Evolutionary conservation across 2,329 filamentous ascomycete species (phyloP), one percentile per base, ranked within the genome.

Genomic region (Colletotrichum viniferum): DNA sequence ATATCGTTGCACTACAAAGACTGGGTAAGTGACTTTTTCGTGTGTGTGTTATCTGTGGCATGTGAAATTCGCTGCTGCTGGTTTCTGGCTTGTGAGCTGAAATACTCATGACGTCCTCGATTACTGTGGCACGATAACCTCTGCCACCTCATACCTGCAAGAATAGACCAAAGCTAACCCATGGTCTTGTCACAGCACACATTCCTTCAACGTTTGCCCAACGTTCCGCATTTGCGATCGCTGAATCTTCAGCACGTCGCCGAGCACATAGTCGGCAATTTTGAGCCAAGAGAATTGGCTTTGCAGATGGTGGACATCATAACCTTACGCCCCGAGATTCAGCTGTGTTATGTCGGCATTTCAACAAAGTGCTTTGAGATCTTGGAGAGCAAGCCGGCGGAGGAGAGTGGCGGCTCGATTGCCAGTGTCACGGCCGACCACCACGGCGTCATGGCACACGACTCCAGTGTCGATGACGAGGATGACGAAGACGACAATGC

Each of bases 301-400:
- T 86, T 95, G 77, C 94, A 96, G 81, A 90, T 96, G 62, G 89
- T 96, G 36, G 94, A 96, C 81, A 94, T 96, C 61, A 92, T 96
- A 69, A 92, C 93, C 14, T 87, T 97, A 18, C 90, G 94, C 6
- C 93, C 94, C 1, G 94, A 96, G 78, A 90, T 96, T 30, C 92
- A 93, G 80, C 87, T 97, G 16, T 95, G 92, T 82, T 96, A 96
- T 80, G 89, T 96, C 79, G 95, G 93, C 21, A 90, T 97, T 69
- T 89, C 89, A n/a, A 87, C 87, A 55, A 96, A 96, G 83, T 97
- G 95, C 83, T 97, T 94, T 80, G 95, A 97, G 82, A 94, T 97
- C 36, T 84, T 96, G 9, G 95, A 97, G 82, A 89, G 88, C 66
- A 86, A 88, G 63, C 85, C 85, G 4, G 87, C 85, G 14, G 87